These are phyloP conservation scores for Gossypium bickii DNA, from an alignment of 345 rosid genomes.

Conservation along the genomic window DNA sequence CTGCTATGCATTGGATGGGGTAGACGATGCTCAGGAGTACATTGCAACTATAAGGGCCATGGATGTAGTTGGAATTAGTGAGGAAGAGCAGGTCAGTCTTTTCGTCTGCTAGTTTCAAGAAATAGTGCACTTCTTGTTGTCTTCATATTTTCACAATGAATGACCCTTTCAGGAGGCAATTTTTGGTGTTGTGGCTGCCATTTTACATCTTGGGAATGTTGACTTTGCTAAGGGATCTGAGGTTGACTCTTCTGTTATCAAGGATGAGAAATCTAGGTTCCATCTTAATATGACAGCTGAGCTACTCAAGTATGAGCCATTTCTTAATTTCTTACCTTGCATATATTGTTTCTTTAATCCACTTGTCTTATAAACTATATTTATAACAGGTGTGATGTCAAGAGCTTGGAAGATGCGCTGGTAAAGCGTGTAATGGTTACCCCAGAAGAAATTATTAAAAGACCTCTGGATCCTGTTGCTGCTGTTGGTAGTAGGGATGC, in stretches of 20 bases:
- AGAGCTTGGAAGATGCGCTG: slow-evolving; percentile 91
- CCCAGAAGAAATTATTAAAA: slow-evolving; percentile 96
- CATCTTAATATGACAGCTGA: slow-evolving; percentile 82
- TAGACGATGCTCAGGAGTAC: slow-evolving; percentile 84
- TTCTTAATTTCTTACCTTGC: slow-evolving; percentile 16
- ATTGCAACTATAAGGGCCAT: slow-evolving; percentile 98
- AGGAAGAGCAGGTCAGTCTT: slow-evolving; percentile 87
- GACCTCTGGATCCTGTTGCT: slow-evolving; percentile 88
- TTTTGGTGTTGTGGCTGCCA: slow-evolving; percentile 94
- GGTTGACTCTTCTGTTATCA: slow-evolving; percentile 86
- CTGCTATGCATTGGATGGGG: slow-evolving; percentile 78
- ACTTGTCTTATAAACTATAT: slow-evolving; percentile 14
- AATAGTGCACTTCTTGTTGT: slow-evolving; percentile 13
- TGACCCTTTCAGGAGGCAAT: slow-evolving; percentile 70
- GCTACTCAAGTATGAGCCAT: slow-evolving; percentile 63
- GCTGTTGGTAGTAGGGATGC: slow-evolving; percentile 96
- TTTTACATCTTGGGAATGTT: slow-evolving; percentile 91
- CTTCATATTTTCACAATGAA: slow-evolving; percentile 21
- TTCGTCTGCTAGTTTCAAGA: slow-evolving; percentile 14
- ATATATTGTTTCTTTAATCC: slow-evolving; percentile 19
- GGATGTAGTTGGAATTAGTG: slow-evolving; percentile 97
- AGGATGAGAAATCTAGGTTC: slow-evolving; percentile 84
- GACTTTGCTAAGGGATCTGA: slow-evolving; percentile 92
- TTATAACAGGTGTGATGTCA: slow-evolving; percentile 69
- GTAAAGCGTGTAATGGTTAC: slow-evolving; percentile 99